Percentiles rank a stretch among this genome's conserved stretches.
phyloP scores from a whole-genome alignment of 306 rosid genomes.

The Hippophae rhamnoides region DNA sequence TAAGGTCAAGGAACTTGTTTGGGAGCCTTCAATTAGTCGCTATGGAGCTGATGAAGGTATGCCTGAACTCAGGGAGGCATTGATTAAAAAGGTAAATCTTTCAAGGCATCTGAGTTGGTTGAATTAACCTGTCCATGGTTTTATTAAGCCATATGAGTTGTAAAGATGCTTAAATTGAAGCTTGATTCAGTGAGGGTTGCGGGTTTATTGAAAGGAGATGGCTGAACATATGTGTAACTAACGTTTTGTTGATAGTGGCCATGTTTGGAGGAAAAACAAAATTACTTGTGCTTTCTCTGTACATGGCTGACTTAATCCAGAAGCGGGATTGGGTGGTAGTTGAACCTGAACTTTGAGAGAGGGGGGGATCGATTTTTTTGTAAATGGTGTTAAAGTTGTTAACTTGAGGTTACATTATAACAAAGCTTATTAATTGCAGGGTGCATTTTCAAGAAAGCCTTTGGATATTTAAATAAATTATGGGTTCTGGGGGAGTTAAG shows the following conservation, averaged over 20 bases:
- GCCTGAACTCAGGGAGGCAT: conserved; percentile 77
- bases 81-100: conserved; percentile 48
- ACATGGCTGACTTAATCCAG: too few species aligned
- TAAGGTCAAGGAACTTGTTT: conserved; percentile 69
- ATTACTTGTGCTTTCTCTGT: too few species aligned
- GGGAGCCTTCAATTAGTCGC: conserved; percentile 74
- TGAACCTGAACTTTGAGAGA: too few species aligned
- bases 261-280: too few species aligned
- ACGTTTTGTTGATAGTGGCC: neutral
- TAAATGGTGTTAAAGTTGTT: too few species aligned
- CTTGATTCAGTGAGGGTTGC: neutral
- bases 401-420: too few species aligned
- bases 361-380: too few species aligned
- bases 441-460: too few species aligned
- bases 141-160: neutral
- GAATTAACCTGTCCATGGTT: neutral
- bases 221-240: neutral
- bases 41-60: conserved; percentile 92
- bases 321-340: too few species aligned
- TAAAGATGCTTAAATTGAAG: neutral
- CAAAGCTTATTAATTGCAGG: too few species aligned
- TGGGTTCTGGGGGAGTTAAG: too few species aligned
- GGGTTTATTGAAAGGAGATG: neutral
- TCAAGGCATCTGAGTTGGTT: neutral
- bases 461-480: too few species aligned